Base-by-base conservation (phyloP, 306 rosid genomes). In the Luffa aegyptiaca region DNA sequence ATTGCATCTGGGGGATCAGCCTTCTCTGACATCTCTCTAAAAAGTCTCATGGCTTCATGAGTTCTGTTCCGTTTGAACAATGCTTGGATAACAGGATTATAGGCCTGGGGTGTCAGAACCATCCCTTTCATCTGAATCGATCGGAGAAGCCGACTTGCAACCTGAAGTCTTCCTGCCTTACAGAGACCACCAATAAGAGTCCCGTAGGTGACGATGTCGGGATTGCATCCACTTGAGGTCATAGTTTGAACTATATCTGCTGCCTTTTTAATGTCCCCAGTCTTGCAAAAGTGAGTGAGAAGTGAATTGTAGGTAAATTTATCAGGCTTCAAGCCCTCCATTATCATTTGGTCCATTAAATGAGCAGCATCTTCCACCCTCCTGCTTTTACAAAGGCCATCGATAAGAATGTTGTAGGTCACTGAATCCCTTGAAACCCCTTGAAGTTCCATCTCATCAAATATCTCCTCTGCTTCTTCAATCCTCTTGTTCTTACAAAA, bases 341-440 rank as follows among this genome's bases (percentile, higher is more conserved):
- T 91, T 86, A 95, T 87, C 98, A 95, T 92, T 88, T 91, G 98
- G 82, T 95, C 97, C 97, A 95, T 87, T 56, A 95, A 94, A 79
- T 88, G 92, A 79, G 97, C 80, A 81, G 98, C 97, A 55, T 92
- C 98, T 65, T 87, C 98, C 72, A 92, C 87, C 79, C 97, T 88
- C 86, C 81, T 83, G 79, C 80, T 84, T 87, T 87, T 90, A 80
- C 96, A 95, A 4, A 95, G 97, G 10, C 97, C 96, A 71, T 91
- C 94, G 55, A 95, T 90, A 77, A 95, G 93, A 11, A 90, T 88
- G 83, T 95, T 95, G 83, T 95, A 95, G 20, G 93, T 90, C 72
- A 92, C 88, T 1, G 97, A 82, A 81, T 88, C 88, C 87, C 97
- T 92, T 1, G 97, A 95, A 82, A 92, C 90, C 76, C 97, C 98